Evolutionary conservation across 2,329 filamentous ascomycete species (phyloP), one percentile per base, ranked within the genome.

Genomic region (Scopulariopsis brevicaulis): DNA sequence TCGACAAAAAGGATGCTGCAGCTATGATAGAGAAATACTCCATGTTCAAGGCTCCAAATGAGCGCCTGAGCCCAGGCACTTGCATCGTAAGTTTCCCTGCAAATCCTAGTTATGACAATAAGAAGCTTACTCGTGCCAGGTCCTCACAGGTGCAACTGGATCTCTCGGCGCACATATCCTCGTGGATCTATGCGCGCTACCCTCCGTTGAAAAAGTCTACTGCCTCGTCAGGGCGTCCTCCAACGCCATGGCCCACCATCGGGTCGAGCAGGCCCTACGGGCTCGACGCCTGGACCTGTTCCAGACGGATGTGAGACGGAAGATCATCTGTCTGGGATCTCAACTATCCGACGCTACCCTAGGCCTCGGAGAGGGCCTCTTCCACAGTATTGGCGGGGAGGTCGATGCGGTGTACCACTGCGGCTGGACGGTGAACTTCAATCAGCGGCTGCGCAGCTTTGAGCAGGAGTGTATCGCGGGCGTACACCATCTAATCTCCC

Each of bases 111-210:
- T 35, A 35, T 35, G 34, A 12, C 34, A 7, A 6, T 35, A 6
- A 35, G 34, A 12, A 12, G 34, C 34, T 35, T 35, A 35, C 34
- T 11, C 18, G 40, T 43, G 8, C 18, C 53, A 73, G 67, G 62
- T 84, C 14, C 67, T 86, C 10, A 86, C 83, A 1, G 84, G 84
- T 7, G 77, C 77, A 0, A 86, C 84, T 0, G 84, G 84, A 1
- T 80, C 80, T 4, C 70, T 86, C 0, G 84, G 84, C 3, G 77
- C 80, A 0, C 80, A 84, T 56, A 69, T 84, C 0, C 72, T 84
- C 2, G 76, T 79, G 0, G 76, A 84, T 14, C 73, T 87, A 1
- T 78, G 81, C 3, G 74, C 79, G 1, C 74, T 35, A 35, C 34
- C 34, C 34, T 7, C 34, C 7, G 79, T 34, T 76, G 80, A 6